Percentiles rank a stretch among this genome's conserved stretches.
Conservation (phyloP, 23 red algal genomes). For the Gracilaria vermiculophylla region DNA sequence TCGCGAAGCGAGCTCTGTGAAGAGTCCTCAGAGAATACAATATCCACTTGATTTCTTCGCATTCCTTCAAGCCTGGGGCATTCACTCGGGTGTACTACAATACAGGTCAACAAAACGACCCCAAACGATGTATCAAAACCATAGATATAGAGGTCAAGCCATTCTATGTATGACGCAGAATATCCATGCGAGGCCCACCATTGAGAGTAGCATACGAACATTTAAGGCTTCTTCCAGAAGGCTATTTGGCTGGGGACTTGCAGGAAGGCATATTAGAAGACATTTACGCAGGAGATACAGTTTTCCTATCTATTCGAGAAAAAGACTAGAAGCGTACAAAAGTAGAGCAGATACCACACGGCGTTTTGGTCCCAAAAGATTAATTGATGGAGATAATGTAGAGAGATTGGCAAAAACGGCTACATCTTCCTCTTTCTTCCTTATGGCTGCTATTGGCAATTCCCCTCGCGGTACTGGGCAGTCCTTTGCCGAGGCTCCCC, state of each 20-base stretch:
- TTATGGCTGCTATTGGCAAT: neutral
- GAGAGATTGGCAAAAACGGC: no score
- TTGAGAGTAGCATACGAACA: slow-evolving; percentile 26
- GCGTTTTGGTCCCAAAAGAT: no score
- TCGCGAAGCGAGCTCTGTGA: slow-evolving; percentile 2
- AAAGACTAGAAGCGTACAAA: neutral
- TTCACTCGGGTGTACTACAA: slow-evolving; percentile 30
- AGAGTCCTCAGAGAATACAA: slow-evolving; percentile 6
- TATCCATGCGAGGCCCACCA: neutral
- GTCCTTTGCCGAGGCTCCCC: neutral
- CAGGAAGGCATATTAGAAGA: slow-evolving; percentile 27
- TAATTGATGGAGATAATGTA: no score
- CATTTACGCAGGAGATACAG: no score
- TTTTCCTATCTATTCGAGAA: no score
- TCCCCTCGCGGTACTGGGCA: neutral
- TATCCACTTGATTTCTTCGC: neutral
- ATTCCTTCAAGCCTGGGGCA: neutral
- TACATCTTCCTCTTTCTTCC: no score
- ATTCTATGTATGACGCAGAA: slow-evolving; percentile 16
- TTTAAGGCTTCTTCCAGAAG: neutral
- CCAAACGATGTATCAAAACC: slow-evolving; percentile 24
- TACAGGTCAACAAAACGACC: slow-evolving; percentile 39
- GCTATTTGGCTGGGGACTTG: neutral
- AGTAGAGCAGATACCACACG: neutral
- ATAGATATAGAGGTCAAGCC: neutral